Evolutionary conservation across 441 rosid species (phyloP).

Genomic region (Brassica hybrid): DNA sequence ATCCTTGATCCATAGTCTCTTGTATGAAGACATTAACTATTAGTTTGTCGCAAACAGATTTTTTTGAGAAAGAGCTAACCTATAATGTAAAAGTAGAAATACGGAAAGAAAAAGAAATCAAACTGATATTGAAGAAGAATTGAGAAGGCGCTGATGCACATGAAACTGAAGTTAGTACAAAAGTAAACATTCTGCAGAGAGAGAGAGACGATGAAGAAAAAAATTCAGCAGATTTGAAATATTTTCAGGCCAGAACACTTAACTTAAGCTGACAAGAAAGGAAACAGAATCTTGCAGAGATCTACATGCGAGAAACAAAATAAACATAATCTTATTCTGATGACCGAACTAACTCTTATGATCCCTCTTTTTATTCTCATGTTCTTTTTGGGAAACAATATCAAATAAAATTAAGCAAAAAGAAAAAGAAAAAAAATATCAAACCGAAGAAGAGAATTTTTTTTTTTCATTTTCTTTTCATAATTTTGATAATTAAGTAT

Average conservation of each 20-base stretch:
- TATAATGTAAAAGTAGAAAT: background rate
- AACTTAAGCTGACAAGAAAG: conserved; percentile 40
- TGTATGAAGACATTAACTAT: background rate
- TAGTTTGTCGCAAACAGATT: background rate
- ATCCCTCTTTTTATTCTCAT: background rate
- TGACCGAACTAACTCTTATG: conserved; percentile 9
- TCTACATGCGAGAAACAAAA: conserved; percentile 30
- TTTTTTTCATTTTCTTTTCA: background rate
- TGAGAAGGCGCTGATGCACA: conserved; percentile 47
- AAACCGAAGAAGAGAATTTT: conserved; percentile 11
- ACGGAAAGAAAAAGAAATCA: conserved; percentile 28
- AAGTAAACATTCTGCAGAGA: background rate
- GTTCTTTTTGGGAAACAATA: conserved; percentile 7
- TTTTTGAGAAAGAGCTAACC: too few relatives aligned
- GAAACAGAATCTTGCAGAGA: conserved; percentile 42
- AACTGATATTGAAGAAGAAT: background rate
- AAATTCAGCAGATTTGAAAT: conserved; percentile 30
- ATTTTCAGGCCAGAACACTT: conserved; percentile 25
- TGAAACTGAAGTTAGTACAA: conserved; percentile 43
- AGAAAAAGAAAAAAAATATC: background rate
- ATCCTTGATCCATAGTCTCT: conserved; percentile 19
- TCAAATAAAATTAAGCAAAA: too few relatives aligned
- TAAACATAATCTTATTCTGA: conserved; percentile 13
- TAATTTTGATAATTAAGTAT: conserved; percentile 15
- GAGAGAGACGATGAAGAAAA: conserved; percentile 13